Conservation (phyloP, 2,329 filamentous ascomycete genomes). For the Pseudogymnoascus sp. region DNA sequence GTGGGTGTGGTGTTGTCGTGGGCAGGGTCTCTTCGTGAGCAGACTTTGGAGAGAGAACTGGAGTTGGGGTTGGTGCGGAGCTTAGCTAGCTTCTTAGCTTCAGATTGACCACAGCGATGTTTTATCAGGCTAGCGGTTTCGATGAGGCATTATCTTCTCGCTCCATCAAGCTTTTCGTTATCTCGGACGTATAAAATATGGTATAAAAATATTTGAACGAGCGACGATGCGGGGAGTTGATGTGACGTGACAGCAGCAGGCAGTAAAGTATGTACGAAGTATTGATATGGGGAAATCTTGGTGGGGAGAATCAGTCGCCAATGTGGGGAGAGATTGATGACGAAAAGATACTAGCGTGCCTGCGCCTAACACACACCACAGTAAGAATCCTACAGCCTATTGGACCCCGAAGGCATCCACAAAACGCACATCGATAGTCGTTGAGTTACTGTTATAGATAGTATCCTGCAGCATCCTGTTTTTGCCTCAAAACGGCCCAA, state of each 20-base stretch:
- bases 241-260: neutral
- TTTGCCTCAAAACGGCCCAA: neutral
- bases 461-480: neutral
- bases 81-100: neutral
- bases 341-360: neutral
- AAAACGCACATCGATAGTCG: neutral
- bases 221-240: neutral
- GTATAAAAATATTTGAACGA: neutral
- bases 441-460: neutral
- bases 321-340: neutral
- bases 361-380: neutral
- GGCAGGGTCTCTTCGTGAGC: no score
- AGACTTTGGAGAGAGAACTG: neutral
- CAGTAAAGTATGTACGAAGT: neutral
- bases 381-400: neutral
- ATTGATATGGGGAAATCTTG: neutral
- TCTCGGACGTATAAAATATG: neutral
- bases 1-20: neutral
- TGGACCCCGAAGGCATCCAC: neutral
- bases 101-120: neutral
- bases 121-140: neutral
- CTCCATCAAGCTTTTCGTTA: neutral
- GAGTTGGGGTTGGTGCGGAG: neutral
- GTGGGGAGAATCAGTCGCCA: neutral
- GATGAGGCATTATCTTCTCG: neutral